Base-by-base conservation (phyloP, 2,329 filamentous ascomycete genomes). In the Aureobasidium sp. region DNA sequence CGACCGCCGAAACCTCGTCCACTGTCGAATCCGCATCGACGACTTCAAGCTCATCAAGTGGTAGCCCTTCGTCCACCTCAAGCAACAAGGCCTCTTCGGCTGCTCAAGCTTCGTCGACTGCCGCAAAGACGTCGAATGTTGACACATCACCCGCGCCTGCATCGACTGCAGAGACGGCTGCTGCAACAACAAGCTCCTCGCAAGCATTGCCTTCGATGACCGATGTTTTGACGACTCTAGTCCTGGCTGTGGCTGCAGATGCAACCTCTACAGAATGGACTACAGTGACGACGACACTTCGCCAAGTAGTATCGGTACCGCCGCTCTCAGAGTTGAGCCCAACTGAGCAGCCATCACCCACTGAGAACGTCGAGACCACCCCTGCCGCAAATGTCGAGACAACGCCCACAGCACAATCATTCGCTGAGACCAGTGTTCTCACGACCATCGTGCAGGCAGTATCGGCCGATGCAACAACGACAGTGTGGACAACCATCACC, bases 151-250 rank as follows among this genome's bases (percentile, higher is more conserved):
- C 41, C 26, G 27, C 53, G 5, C 53, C 53, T 57, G 53, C 53
- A 57, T 57, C 53, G 53, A 57, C 39, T 57, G 53, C 53, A 57
- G 53, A 44, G 29, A 57, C 53, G 53, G 27, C 29, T 34, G 37
- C 26, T 37, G 37, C 9, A 17, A 55, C 9, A 17, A 55, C 51
- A 20, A 55, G 51, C 37, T 32, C 51, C 5, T n/a, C 51, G 20
- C 53, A 46, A 29, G 5, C 41, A 46, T 10, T 46, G 41, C 53
- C 41, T 1, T 36, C 26, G 20, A 36, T 46, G n/a, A 46, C 39
- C 26, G 15, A 46, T 26, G 53, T 46, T 7, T 15, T 57, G 41
- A 44, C 41, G 3, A 57, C 53, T 15, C 26, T 57, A 36, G 41
- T 46, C 5, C 42, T 57, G 9, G 53, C 53, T n/a, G 41, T 44